Evolutionary conservation across 2,329 filamentous ascomycete species (phyloP).

Genomic region (Xylaria sp.): DNA sequence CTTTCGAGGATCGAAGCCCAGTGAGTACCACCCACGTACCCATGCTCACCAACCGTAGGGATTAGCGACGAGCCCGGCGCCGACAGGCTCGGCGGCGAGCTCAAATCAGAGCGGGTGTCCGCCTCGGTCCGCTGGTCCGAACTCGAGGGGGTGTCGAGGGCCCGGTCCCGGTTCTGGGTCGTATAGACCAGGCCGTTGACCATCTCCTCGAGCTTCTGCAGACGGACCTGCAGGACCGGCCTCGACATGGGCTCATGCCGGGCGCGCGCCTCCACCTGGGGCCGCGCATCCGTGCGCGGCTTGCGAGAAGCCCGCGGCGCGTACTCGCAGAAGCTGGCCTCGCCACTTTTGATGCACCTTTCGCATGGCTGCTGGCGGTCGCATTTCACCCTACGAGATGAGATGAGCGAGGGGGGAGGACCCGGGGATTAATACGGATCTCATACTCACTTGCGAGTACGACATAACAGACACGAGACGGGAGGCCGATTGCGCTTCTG

Average conservation of each 20-base stretch:
- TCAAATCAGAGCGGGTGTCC: constrained; percentile 36
- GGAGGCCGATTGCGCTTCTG: constrained; percentile 43
- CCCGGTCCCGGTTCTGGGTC: constrained; percentile 21
- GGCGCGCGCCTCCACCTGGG: constrained; percentile 31
- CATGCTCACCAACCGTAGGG: constrained; percentile 29
- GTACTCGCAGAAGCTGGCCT: constrained; percentile 42
- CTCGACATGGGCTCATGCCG: constrained; percentile 35
- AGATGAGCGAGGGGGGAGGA: constrained; percentile 15
- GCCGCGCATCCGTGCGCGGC: constrained; percentile 36
- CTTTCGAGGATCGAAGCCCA: constrained; percentile 42
- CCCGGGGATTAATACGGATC: not conserved
- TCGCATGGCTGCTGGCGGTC: constrained; percentile 45
- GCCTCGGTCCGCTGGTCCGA: constrained; percentile 34
- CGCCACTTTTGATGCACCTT: constrained; percentile 43
- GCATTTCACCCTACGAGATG: constrained; percentile 40
- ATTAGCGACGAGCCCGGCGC: constrained; percentile 22
- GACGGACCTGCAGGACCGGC: constrained; percentile 39
- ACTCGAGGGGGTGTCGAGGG: constrained; percentile 33
- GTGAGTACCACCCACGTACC: constrained; percentile 41
- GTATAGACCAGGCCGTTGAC: constrained; percentile 37
- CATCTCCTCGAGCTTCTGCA: constrained; percentile 43
- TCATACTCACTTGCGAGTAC: constrained; percentile 40
- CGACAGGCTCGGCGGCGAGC: constrained; percentile 32
- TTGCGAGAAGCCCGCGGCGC: constrained; percentile 40
- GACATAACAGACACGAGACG: constrained; percentile 40